A percentile compares a stretch with the other conserved stretches of the same genome.
phyloP scores from a whole-genome alignment of 768 basidiomycete genomes.

The Chiua virens region DNA sequence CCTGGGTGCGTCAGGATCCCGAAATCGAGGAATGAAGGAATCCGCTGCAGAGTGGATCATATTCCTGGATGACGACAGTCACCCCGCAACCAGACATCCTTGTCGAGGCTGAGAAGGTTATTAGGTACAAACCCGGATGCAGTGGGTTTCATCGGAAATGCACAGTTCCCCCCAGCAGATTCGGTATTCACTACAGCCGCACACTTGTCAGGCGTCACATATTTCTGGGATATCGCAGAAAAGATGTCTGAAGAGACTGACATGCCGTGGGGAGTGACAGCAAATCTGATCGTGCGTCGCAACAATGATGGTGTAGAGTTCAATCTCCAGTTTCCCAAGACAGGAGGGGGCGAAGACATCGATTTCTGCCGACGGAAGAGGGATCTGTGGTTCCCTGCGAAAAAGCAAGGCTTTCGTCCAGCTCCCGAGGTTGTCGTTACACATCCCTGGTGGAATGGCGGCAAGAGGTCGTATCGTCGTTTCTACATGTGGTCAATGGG shows the following conservation, averaged over 20 bases:
- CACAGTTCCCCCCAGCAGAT: conserved; percentile 47
- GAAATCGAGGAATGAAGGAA: conserved; percentile 55
- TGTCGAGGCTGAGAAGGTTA: conserved; percentile 44
- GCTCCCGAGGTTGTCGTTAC: conserved; percentile 51
- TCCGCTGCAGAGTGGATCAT: conserved; percentile 57
- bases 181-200: conserved; percentile 53
- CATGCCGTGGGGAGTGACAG: conserved; percentile 64
- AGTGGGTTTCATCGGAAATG: conserved; percentile 55
- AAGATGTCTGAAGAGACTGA: conserved; percentile 43
- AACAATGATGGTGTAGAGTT: conserved; percentile 46
- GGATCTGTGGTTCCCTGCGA: conserved; percentile 32
- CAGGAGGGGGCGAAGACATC: conserved; percentile 64
- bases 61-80: conserved; percentile 65
- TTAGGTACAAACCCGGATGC: conserved; percentile 47
- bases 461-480: conserved; percentile 45
- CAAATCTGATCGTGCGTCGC: conserved; percentile 54
- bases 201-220: conserved; percentile 56
- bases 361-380: conserved; percentile 56
- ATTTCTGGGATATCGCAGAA: conserved; percentile 60
- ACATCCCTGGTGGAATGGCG: conserved; percentile 59
- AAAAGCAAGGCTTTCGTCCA: conserved; percentile 43
- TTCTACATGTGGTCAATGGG: conserved; percentile 63
- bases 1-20: conserved; percentile 51
- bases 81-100: conserved; percentile 43
- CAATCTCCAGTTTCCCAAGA: conserved; percentile 54